Evolutionary conservation across 1,139 yeast genomes (phyloP).

Genomic region (Candida albicans): DNA sequence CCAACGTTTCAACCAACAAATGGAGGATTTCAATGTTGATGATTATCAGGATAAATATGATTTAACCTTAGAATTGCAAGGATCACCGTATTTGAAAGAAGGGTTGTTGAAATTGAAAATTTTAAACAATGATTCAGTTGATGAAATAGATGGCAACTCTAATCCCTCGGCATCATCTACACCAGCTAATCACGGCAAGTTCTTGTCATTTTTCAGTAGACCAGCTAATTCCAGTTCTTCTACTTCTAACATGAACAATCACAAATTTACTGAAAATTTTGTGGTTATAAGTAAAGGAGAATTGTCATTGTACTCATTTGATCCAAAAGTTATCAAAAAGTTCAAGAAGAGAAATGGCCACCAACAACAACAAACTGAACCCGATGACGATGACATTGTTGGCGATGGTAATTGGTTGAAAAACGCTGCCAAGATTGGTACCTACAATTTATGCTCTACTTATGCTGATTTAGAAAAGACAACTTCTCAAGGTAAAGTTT

Average conservation of each 20-base stretch:
- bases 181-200: conserved; percentile 18
- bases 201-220: conserved; percentile 24
- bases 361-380: conserved; percentile 20
- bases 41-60: conserved; percentile 56
- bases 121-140: conserved; percentile 42
- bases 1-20: conserved; percentile 14
- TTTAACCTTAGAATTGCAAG: conserved; percentile 60
- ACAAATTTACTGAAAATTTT: conserved; percentile 48
- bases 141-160: conserved; percentile 17
- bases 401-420: conserved; percentile 75
- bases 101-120: conserved; percentile 61
- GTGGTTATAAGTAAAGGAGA: conserved; percentile 62
- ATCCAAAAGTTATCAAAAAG: conserved; percentile 45
- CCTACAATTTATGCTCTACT: conserved; percentile 50
- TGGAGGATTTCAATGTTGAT: conserved; percentile 40
- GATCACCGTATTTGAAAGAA: conserved; percentile 80
- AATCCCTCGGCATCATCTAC: conserved; percentile 22
- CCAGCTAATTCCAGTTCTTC: conserved; percentile 7
- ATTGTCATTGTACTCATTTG: conserved; percentile 53
- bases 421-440: conserved; percentile 50
- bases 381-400: conserved; percentile 24
- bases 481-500: conserved; percentile 20
- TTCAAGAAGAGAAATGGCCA: conserved; percentile 33
- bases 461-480: conserved; percentile 43
- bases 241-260: conserved; percentile 5